A percentile compares a stretch with the other conserved stretches of the same genome.
phyloP scores from a whole-genome alignment of 768 basidiomycete genomes.

The Kockovaella imperatae region DNA sequence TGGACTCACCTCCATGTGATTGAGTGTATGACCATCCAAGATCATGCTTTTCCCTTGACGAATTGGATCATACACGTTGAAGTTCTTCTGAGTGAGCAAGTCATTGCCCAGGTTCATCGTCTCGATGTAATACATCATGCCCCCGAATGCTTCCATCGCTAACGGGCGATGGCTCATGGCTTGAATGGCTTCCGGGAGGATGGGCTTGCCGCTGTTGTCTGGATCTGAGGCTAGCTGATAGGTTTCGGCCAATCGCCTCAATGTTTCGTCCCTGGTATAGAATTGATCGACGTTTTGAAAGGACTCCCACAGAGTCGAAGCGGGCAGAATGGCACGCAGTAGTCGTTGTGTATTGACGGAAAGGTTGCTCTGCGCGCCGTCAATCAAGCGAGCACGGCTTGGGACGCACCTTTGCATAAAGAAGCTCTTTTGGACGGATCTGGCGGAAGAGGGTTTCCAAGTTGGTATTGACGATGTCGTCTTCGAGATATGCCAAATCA shows the following conservation, averaged over 20 bases:
- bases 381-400: slow-evolving; percentile 2
- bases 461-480: slow-evolving; percentile 85
- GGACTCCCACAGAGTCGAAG: slow-evolving; percentile 78
- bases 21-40: slow-evolving; percentile 88
- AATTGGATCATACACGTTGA: slow-evolving; percentile 96
- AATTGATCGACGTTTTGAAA: slow-evolving; percentile 71
- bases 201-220: slow-evolving; percentile 46
- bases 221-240: slow-evolving; percentile 26
- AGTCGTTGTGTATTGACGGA: slow-evolving; percentile 74
- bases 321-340: slow-evolving; percentile 70
- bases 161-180: slow-evolving; percentile 57
- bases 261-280: slow-evolving; percentile 47
- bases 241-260: slow-evolving; percentile 23
- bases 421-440: slow-evolving; percentile 79
- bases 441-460: slow-evolving; percentile 90
- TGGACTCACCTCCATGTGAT: slow-evolving; percentile 79
- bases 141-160: slow-evolving; percentile 79
- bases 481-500: slow-evolving; percentile 77
- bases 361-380: slow-evolving; percentile 62
- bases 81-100: slow-evolving; percentile 89
- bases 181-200: slow-evolving; percentile 64
- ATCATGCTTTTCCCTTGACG: slow-evolving; percentile 74
- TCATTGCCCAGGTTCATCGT: slow-evolving; percentile 95
- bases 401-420: slow-evolving; percentile 69
- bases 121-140: slow-evolving; percentile 84